Percentiles rank a stretch among this genome's conserved stretches.
Evolutionary conservation across 2,329 filamentous ascomycete genomes (phyloP).

Genomic region (Penicillium sp.): DNA sequence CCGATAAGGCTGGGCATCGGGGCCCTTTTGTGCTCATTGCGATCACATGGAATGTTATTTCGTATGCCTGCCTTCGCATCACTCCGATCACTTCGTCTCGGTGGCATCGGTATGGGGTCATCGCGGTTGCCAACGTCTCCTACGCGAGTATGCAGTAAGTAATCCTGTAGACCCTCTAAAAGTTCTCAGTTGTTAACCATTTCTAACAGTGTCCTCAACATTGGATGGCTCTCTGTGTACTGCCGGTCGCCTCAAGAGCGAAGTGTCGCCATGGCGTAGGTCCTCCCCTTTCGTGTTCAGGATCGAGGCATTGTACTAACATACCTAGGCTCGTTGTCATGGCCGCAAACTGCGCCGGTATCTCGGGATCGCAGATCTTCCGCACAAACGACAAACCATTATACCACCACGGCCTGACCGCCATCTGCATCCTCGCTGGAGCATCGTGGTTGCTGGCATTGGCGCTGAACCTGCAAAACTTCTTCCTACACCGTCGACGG

Average conservation of each 20-base stretch:
- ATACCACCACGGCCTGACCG: constrained; percentile 34
- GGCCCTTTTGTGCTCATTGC: constrained; percentile 42
- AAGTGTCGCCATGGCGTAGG: constrained; percentile 64
- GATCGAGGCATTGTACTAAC: neutral
- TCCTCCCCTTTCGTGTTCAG: neutral
- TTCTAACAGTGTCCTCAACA: constrained; percentile 52
- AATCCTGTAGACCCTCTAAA: neutral
- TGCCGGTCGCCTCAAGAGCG: constrained; percentile 62
- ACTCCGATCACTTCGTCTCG: constrained; percentile 26
- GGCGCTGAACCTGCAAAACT: constrained; percentile 31
- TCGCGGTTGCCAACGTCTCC: constrained; percentile 34
- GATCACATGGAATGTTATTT: constrained; percentile 45
- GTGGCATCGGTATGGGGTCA: constrained; percentile 38
- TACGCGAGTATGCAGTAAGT: constrained; percentile 45
- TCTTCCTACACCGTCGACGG: constrained; percentile 18
- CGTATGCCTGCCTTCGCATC: constrained; percentile 41
- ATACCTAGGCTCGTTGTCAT: constrained; percentile 54
- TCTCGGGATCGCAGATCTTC: constrained; percentile 67
- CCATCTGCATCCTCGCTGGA: constrained; percentile 30
- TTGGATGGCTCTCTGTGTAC: constrained; percentile 64
- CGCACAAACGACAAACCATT: constrained; percentile 36
- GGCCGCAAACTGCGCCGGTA: constrained; percentile 66
- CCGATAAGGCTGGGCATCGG: constrained; percentile 39
- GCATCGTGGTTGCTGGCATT: constrained; percentile 30
- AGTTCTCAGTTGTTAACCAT: neutral